Evolutionary conservation across 495 filamentous ascomycete genomes (phyloP), one percentile per base, ranked within the genome.

Genomic region (Lasiosphaeria miniovina): DNA sequence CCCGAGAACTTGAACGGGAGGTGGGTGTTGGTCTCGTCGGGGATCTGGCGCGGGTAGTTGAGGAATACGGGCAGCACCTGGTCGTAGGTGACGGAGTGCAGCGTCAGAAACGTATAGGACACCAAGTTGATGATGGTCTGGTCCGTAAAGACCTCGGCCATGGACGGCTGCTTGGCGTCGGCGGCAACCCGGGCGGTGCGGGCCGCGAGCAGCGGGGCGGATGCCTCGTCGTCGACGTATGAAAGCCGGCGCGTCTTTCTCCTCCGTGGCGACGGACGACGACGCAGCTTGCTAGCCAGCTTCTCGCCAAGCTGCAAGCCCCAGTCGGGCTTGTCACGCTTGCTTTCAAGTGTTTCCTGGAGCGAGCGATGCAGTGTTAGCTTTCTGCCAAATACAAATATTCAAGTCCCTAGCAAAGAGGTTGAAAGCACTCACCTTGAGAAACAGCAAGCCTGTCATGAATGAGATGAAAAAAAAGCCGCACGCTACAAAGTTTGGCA

Each of bases 51-150:
- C 61, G 88, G 90, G 65, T 86, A 86, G 69, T 93, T 89, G 69
- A 94, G 82, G 66, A 93, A 93, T 2, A 93, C 88, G 1, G 90
- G 88, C 4, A 94, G 77, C 7, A 91, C 77, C 56, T 93, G 89
- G 70, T 96, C 90, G 67, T 84, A 94, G 0, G 88, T 87, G 54
- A 93, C 83, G 5, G 82, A 83, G 62, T 94, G 90, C 34, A 93
- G 76, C 4, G 90, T 87, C 31, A 94, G 77, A 43, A 92, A 74
- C 9, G 84, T 87, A 68, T 94, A 96, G 0, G 84, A 80, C 6
- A 90, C 54, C 4, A 98, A 75, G 60, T 93, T 90, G 34, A 96
- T 77, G 33, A 79, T 77, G 0, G 90, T 90, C 63, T 98, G 92
- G 0, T 75, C 78, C 0, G 84, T 86, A 59, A 96, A 90, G 24